A percentile compares a stretch with the other conserved stretches of the same genome.
These are phyloP conservation scores for Quercus ilex DNA, from an alignment of 306 rosid species.

Conservation along the genomic window DNA sequence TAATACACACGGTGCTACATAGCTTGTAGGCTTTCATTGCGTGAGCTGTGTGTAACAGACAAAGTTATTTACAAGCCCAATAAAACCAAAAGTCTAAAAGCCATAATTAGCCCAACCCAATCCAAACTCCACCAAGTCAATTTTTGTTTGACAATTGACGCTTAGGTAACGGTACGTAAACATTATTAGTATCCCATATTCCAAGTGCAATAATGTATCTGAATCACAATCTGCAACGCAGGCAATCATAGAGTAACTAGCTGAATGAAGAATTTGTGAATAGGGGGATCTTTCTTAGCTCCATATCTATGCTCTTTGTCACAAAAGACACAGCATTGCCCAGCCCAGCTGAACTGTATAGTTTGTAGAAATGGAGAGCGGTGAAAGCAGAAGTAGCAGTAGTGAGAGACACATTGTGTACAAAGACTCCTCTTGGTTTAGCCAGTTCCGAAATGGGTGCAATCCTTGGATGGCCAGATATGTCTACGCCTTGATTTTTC, in stretches of 20 bases:
- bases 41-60: background rate
- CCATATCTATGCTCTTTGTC: slow-evolving; percentile 15
- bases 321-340: slow-evolving; percentile 6
- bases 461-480: slow-evolving; percentile 99
- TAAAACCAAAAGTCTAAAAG: background rate
- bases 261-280: background rate
- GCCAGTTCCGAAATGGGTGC: slow-evolving; percentile 69
- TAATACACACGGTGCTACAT: no score
- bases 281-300: background rate
- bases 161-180: background rate
- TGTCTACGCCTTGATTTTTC: slow-evolving; percentile 73
- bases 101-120: background rate
- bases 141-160: background rate
- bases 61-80: background rate
- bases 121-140: no score
- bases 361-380: slow-evolving; percentile 48
- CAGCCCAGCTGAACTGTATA: slow-evolving; percentile 3
- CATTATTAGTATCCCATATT: background rate
- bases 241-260: background rate
- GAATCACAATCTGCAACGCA: background rate
- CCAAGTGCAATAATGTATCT: background rate
- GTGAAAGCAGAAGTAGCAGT: slow-evolving; percentile 18
- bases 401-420: slow-evolving; percentile 13
- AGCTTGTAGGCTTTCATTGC: background rate
- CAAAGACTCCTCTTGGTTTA: slow-evolving; percentile 51